Conservation (phyloP, 2,329 filamentous ascomycete genomes). For the Trichophyton equinum region DNA sequence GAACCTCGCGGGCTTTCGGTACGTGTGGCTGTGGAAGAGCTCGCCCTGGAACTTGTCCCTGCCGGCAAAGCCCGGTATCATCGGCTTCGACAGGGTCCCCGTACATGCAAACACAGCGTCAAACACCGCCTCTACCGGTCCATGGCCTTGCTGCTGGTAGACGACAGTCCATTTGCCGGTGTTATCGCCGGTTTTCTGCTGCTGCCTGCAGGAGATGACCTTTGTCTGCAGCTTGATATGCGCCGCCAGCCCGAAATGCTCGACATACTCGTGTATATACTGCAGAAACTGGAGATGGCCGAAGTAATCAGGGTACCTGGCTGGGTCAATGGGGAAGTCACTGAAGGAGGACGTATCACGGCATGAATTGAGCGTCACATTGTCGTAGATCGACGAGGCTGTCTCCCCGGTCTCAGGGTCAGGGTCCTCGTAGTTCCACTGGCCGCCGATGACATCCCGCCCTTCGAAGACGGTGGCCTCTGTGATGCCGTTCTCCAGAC, state of each 20-base stretch:
- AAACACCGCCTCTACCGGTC: conserved; percentile 18
- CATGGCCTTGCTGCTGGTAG: conserved; percentile 13
- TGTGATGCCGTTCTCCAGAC: conserved; percentile 24
- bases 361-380: conserved; percentile 28
- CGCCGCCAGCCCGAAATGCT: conserved; percentile 24
- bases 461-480: conserved; percentile 27
- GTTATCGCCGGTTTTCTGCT: neutral
- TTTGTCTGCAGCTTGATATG: conserved; percentile 25
- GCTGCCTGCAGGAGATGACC: conserved; percentile 22
- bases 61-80: conserved; percentile 22
- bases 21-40: conserved; percentile 29
- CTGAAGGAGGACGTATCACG: conserved; percentile 29
- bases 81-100: conserved; percentile 23
- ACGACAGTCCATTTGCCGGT: conserved; percentile 23
- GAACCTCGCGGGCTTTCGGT: conserved; percentile 24
- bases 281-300: conserved; percentile 24
- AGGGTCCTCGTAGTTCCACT: conserved; percentile 28
- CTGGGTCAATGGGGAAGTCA: conserved; percentile 32
- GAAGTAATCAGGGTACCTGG: conserved; percentile 28
- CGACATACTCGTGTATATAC: conserved; percentile 29
- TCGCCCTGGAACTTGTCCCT: conserved; percentile 24
- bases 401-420: conserved; percentile 18
- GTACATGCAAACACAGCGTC: conserved; percentile 28
- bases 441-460: conserved; percentile 26
- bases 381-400: conserved; percentile 26